Conservation (phyloP, 73 alveolate species). For the Paramecium octaurelia region DNA sequence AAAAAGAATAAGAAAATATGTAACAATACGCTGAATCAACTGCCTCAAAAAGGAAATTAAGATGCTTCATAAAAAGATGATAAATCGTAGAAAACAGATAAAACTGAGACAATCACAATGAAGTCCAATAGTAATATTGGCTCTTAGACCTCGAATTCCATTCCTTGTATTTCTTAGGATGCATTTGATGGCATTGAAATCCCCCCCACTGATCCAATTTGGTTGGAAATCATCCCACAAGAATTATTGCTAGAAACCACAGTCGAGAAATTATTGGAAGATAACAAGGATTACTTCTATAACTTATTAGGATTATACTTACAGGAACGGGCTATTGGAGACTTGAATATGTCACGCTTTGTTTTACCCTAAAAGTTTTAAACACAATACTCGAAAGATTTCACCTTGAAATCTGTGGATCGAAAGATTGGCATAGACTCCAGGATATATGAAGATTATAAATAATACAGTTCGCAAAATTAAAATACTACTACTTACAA, state of each 20-base stretch:
- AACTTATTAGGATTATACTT: constrained; percentile 31
- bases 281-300: constrained; percentile 13
- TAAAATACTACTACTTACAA: neutral
- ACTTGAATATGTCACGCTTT: constrained; percentile 23
- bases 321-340: neutral
- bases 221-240: constrained; percentile 1
- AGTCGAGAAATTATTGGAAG: constrained; percentile 14
- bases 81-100: neutral
- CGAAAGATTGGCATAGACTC: neutral
- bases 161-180: neutral
- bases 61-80: neutral
- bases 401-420: neutral
- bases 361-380: neutral
- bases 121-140: neutral
- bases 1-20: neutral
- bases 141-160: neutral
- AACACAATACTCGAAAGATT: neutral
- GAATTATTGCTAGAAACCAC: neutral
- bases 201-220: constrained; percentile 24
- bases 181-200: neutral
- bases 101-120: neutral
- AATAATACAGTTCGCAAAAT: neutral
- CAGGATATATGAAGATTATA: neutral
- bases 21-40: neutral
- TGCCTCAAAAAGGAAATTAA: neutral